Evolutionary conservation across 805 yeast genomes (phyloP), one percentile per base, ranked within the genome.

Genomic region (Saturnispora sanitii): DNA sequence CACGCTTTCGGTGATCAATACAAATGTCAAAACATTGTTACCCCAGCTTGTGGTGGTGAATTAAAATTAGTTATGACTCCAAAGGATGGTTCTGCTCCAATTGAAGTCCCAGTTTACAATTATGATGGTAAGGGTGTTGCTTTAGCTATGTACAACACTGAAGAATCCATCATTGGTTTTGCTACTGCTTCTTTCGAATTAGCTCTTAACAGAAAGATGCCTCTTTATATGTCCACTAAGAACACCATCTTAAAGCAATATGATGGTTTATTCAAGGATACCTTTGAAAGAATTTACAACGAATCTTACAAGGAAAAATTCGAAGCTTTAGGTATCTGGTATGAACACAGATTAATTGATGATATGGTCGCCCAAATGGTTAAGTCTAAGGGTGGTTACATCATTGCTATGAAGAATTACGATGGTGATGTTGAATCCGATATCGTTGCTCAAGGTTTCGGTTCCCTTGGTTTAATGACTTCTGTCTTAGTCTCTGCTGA

Each of bases 291-390:
- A 33, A 66, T 90, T 52, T 90, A 81, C 63, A 94, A 75, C 40
- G 50, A 64, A 35, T 74, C 75, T 51, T 88, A 82, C 70, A 76
- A 79, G 62, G 47, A 62, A 21, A 65, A 76, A 55, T 88, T 88
- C 64, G 95, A 86, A 60, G 68, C 68, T 42, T 62, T 65, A 33
- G 92, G 87, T n/a, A 82, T 88, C 61, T 87, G 94, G 94, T 88
- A 83, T 64, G 96, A 90, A 67, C 97, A 90, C 68, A 78, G 97
- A 55, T 71, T 90, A 52, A 90, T 90, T 52, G 97, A 90, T 65
- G 97, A 90, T 61, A 90, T 90, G 97, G 97, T 90, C 38, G 97
- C 97, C 18, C 96, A 90, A 70, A 88, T 90, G 96, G 69, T 90
- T 61, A 90, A 90, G 70, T 85, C 96, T 35, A 78, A 75, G 58